Base-by-base conservation (phyloP, 176 grass and related monocot species). In the Calamus simplicifolius region DNA sequence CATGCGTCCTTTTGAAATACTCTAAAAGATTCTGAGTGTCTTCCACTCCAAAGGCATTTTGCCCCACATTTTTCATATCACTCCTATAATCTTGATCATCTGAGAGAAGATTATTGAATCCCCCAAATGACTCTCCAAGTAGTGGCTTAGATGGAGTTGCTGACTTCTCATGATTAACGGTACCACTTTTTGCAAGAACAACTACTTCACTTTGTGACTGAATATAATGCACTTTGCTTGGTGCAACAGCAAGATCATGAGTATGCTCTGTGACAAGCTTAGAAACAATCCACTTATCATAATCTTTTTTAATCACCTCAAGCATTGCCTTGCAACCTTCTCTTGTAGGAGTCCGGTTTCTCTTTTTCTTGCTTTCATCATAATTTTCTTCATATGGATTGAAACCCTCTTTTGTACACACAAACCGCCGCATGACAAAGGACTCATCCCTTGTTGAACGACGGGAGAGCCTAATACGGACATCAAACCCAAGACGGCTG, bases 241-340 rank as follows among this genome's bases (percentile, higher is more conserved):
- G 62, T 71, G 75, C 71, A 55, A 71, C 54, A 3, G 63, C 59
- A 63, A 89, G 79, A 73, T 83, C 85, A 89, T 89, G 80, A 50
- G 85, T 83, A 66, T 77, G 80, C 27, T 75, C 72, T 53, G 83
- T 73, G 27, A 80, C 77, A 76, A 88, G 79, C 69, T 88, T 88
- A 50, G 85, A 83, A 70, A 79, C 79, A 49, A 83, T 67, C 80
- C 85, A 88, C 64, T 76, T 83, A 65, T 71, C 84, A 31, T 75
- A 78, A n/a, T 79, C 84, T 50, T 75, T 87, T 62, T 74, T 87
- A 61, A 80, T 68, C 52, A 88, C 69, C 71, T 88, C 85, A 73
- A 88, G 83, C 76, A 79, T 80, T 16, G 85, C 85, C 57, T 88
- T 75, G 49, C 85, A 88, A 54, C 85, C 85, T 76, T 88, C 85